Evolutionary conservation across 768 basidiomycete species (phyloP), one percentile per base, ranked within the genome.

Genomic region (Leucosporidium yakuticum): DNA sequence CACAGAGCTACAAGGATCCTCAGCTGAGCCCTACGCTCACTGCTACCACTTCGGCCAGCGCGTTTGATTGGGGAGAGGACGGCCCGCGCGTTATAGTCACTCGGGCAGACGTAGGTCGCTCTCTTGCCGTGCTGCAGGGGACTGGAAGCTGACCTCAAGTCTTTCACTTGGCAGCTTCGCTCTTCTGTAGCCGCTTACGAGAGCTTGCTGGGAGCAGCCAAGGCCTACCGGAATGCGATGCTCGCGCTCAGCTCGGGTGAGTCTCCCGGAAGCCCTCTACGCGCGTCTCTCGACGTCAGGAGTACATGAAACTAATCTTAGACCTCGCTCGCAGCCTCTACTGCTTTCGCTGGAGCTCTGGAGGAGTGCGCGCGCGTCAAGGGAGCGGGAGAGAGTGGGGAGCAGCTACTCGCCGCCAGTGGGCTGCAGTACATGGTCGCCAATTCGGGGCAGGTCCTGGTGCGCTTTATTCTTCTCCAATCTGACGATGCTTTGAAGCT

Each of bases 351-450:
- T 2, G 62, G 56, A 6, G 73, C 73, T 4, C 39, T 73, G 39
- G 66, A 58, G 15, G 67, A 70, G 29, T 73, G 73, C 27, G 67
- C 66, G 31, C 25, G 73, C 15, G 69, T 70, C 32, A 73, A 73
- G 64, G 73, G 73, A 21, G 73, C 73, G 1, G 69, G 62, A 1
- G 73, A 73, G 23, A 66, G 60, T 47, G 69, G 69, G 20, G 69
- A 68, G 9, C 25, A 62, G 23, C n/a, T 73, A 14, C 21, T 70
- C 31, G 73, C 73, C 7, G 73, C 73, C 23, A 60, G 55, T 23
- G 73, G 69, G 4, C 44, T 73, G 27, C 69, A 73, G 17, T 73
- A 70, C 56, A 73, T 73, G 73, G 66, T 73, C n/a, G 67, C 69
- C 0, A 66, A 67, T 31, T 54, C 53, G 27, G 62, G 62, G 1